These are phyloP conservation scores for Crithidia expoeki DNA, from an alignment of 208 protist genomes.

Conservation along the genomic window DNA sequence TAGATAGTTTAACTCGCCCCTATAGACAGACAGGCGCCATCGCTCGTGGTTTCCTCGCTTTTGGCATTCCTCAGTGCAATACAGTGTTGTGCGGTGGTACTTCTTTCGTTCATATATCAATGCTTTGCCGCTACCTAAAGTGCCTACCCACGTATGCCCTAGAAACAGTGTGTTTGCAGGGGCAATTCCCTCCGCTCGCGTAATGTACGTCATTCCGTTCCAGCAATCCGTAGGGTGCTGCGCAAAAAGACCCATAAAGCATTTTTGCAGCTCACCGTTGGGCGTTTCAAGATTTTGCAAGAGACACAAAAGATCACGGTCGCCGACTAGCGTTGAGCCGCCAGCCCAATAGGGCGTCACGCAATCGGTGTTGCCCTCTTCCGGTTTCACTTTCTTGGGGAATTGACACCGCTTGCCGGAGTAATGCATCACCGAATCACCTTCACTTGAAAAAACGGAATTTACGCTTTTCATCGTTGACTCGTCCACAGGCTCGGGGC, in stretches of 20 bases:
- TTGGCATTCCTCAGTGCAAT: constrained; percentile 80
- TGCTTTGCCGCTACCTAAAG: constrained; percentile 51
- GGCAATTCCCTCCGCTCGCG: constrained; percentile 42
- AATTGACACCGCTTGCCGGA: constrained; percentile 58
- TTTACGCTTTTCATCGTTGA: constrained; percentile 14
- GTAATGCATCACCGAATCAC: constrained; percentile 59
- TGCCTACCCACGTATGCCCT: constrained; percentile 71
- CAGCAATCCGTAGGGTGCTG: constrained; percentile 62
- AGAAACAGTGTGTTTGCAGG: constrained; percentile 54
- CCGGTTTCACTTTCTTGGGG: constrained; percentile 59
- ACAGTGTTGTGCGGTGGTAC: constrained; percentile 60
- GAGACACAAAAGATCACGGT: constrained; percentile 62
- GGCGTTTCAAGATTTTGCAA: constrained; percentile 57
- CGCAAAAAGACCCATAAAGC: constrained; percentile 69
- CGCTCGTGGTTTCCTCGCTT: constrained; percentile 49
- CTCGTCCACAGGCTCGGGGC: constrained; percentile 50
- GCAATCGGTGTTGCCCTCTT: constrained; percentile 76
- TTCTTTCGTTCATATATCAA: constrained; percentile 59
- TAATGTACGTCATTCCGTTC: constrained; percentile 84
- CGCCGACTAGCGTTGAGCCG: constrained; percentile 46
- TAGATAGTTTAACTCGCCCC: constrained; percentile 42
- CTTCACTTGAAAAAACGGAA: constrained; percentile 51
- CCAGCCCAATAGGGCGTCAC: constrained; percentile 83
- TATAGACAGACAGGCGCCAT: constrained; percentile 72
- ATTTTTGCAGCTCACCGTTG: constrained; percentile 74